Conservation (phyloP, 176 grass and related monocot genomes). For the Saccharum spontaneum region DNA sequence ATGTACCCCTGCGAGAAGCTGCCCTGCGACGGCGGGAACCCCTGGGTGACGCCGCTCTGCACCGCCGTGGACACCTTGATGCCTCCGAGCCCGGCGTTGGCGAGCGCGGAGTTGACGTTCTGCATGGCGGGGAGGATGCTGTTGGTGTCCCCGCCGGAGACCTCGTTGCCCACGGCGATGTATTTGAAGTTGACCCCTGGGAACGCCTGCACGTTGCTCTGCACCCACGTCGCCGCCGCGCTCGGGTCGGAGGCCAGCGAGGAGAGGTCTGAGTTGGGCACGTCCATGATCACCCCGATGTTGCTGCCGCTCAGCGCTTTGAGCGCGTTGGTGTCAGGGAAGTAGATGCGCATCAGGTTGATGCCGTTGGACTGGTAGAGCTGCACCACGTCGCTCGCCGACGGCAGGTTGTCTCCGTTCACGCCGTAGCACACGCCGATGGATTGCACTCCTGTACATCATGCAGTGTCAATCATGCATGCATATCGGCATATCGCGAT, state of each 20-base stretch:
- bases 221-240: slow-evolving; percentile 39
- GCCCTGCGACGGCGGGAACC: no score
- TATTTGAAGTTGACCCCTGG: slow-evolving; percentile 42
- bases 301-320: slow-evolving; percentile 24
- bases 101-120: slow-evolving; percentile 31
- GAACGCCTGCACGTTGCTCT: slow-evolving; percentile 28
- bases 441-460: neutral
- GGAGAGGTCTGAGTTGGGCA: slow-evolving; percentile 27
- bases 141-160: neutral
- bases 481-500: no score
- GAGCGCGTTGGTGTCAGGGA: slow-evolving; percentile 13
- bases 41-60: no score
- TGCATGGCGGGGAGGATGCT: slow-evolving; percentile 53
- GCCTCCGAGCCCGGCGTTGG: neutral
- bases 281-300: slow-evolving; percentile 52
- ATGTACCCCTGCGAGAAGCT: no score
- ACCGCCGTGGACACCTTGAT: no score
- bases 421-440: slow-evolving; percentile 61
- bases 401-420: slow-evolving; percentile 39
- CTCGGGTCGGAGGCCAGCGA: slow-evolving; percentile 23
- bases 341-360: slow-evolving; percentile 46
- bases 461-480: no score
- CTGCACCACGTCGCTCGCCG: slow-evolving; percentile 29
- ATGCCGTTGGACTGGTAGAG: slow-evolving; percentile 37
- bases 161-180: slow-evolving; percentile 70